phyloP scores from a whole-genome alignment of 768 basidiomycete species.

The Mycena crocata region DNA sequence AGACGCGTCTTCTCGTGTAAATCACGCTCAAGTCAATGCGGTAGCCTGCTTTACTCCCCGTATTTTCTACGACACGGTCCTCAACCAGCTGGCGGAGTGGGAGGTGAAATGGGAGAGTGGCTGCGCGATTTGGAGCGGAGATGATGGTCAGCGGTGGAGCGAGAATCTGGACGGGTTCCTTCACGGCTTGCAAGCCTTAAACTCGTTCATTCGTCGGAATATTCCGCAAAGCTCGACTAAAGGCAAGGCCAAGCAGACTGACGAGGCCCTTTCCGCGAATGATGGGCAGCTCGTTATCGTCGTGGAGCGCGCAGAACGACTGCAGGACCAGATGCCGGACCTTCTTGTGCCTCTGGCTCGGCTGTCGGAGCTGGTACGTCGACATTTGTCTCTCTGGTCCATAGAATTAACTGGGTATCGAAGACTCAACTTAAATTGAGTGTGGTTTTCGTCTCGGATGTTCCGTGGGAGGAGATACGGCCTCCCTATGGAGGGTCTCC shows the following conservation, averaged over 20 bases:
- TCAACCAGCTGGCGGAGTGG: slow-evolving; percentile 72
- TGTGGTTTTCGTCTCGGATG: slow-evolving; percentile 72
- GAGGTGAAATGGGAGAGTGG: slow-evolving; percentile 69
- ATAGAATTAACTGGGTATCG: slow-evolving; percentile 13
- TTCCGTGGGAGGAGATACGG: slow-evolving; percentile 79
- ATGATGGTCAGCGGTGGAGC: slow-evolving; percentile 62
- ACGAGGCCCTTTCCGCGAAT: slow-evolving; percentile 25
- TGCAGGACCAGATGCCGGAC: slow-evolving; percentile 72
- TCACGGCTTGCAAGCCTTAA: slow-evolving; percentile 67
- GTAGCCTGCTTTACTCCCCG: slow-evolving; percentile 71
- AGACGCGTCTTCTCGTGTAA: slow-evolving; percentile 43
- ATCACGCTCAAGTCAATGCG: slow-evolving; percentile 63
- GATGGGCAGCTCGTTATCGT: slow-evolving; percentile 66
- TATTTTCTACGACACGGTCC: slow-evolving; percentile 72
- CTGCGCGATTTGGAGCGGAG: slow-evolving; percentile 66
- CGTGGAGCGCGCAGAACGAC: slow-evolving; percentile 74
- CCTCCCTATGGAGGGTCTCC: slow-evolving; percentile 76
- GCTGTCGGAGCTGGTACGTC: slow-evolving; percentile 74
- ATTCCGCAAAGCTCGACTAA: slow-evolving; percentile 25
- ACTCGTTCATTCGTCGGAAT: slow-evolving; percentile 39
- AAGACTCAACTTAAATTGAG: slow-evolving; percentile 71
- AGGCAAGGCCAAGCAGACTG: slow-evolving; percentile 31
- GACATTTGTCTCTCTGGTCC: slow-evolving; percentile 1
- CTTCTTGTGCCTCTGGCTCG: slow-evolving; percentile 78
- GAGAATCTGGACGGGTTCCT: slow-evolving; percentile 76